Base-by-base conservation (phyloP, 1,139 yeast genomes). In the Lodderomyces orthopsilosis region DNA sequence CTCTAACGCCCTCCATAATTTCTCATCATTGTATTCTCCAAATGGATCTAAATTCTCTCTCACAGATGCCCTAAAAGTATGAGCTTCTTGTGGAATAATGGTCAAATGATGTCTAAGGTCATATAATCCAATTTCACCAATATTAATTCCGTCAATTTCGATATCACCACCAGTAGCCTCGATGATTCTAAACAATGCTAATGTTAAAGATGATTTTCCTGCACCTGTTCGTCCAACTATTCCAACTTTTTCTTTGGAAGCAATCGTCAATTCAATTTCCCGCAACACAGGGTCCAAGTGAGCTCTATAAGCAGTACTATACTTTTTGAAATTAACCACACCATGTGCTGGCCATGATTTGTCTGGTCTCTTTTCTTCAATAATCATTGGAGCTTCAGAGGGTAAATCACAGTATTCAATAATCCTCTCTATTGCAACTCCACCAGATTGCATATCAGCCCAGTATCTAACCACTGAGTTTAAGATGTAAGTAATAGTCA, bases 51-150 rank as follows among this genome's bases (percentile, higher is more conserved):
- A 61, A 56, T 82, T 83, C 44, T 75, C 74, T 50, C 85, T 66
- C 3, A 82, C 63, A 0, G 83, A 74, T 4, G 87, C 87, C 52
- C 77, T 82, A 51, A 82, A 76, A n/a, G 82, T 77, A 50, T 80
- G 85, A 0, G 87, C 81, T 55, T 83, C 88, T 56, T 83, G 88
- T 0, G 89, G 89, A 41, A 83, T 83, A 46, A 83, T 82, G 6
- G 83, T 77, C 41, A 83, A 61, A 41, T 74, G 75, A 45, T 74
- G 71, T 55, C 89, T 67, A 47, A 82, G 61, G 48, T 79, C 81
- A 39, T 62, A 64, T 35, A 83, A 63, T 10, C 78, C 75, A 24
- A 82, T 56, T 6, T 59, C 58, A 9, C 72, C 59, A 2, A 78
- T 79, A 50, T 77, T 70, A 13, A 79, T 47, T 8, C 66, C 74